These are phyloP conservation scores for Eragrostis tef DNA, from an alignment of 202 grass and related monocot genomes.

Conservation along the genomic window DNA sequence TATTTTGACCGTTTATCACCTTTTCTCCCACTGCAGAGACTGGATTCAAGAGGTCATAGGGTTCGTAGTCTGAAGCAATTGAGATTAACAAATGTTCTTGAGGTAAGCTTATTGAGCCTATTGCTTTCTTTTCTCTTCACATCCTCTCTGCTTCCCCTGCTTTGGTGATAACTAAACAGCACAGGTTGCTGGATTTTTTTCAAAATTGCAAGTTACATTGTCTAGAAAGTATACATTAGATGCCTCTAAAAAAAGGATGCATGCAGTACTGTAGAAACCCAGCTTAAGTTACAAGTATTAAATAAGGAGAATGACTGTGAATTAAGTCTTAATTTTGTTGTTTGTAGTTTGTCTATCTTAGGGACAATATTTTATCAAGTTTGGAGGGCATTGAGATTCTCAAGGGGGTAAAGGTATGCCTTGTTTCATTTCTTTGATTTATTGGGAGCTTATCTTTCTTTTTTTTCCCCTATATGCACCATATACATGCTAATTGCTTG, in stretches of 20 bases:
- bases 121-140: slow-evolving; percentile 31
- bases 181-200: neutral
- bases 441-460: slow-evolving; percentile 9
- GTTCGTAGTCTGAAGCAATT: slow-evolving; percentile 77
- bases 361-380: slow-evolving; percentile 91
- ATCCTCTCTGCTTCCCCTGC: slow-evolving; percentile 14
- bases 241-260: neutral
- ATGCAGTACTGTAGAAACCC: slow-evolving; percentile 14
- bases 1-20: slow-evolving; percentile 22
- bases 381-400: slow-evolving; percentile 88
- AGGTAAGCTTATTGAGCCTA: slow-evolving; percentile 59
- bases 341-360: slow-evolving; percentile 97
- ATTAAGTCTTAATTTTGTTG: slow-evolving; percentile 33
- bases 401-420: slow-evolving; percentile 78
- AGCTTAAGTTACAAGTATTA: neutral
- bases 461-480: neutral
- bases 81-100: slow-evolving; percentile 76
- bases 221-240: slow-evolving; percentile 26
- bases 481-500: slow-evolving; percentile 28
- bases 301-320: neutral
- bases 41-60: slow-evolving; percentile 90
- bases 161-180: slow-evolving; percentile 41
- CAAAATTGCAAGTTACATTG: slow-evolving; percentile 14
- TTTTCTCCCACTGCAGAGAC: slow-evolving; percentile 58
- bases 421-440: slow-evolving; percentile 34